Percentiles rank a stretch among this genome's conserved stretches.
These are phyloP conservation scores for Sugiyamaella americana DNA, from an alignment of 805 yeast species.

Conservation along the genomic window DNA sequence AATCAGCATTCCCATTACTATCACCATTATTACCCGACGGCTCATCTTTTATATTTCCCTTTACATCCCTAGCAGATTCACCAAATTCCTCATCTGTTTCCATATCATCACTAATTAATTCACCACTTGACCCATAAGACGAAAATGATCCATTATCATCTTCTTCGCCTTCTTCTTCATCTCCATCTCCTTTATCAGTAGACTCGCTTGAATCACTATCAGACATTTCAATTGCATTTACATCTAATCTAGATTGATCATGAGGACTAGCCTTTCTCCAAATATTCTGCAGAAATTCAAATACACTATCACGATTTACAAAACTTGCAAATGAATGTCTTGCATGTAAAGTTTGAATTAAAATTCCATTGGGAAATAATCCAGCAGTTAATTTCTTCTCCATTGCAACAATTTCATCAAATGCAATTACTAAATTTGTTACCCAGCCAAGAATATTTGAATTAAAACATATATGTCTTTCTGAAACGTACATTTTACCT, in stretches of 20 bases:
- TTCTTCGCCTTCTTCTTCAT: constrained; percentile 18
- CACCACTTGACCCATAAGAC: constrained; percentile 13
- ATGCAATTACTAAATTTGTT: constrained; percentile 66
- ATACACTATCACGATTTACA: constrained; percentile 70
- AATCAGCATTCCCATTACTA: constrained; percentile 7
- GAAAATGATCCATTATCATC: constrained; percentile 15
- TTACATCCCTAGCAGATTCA: constrained; percentile 19
- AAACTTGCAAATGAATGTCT: constrained; percentile 84
- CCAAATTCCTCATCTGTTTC: constrained; percentile 33
- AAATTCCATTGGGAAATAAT: constrained; percentile 83
- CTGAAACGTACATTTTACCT: constrained; percentile 79
- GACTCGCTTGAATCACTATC: constrained; percentile 12
- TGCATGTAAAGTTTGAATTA: constrained; percentile 54
- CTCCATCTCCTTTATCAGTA: constrained; percentile 26
- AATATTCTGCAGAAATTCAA: constrained; percentile 58
- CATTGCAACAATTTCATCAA: constrained; percentile 61
- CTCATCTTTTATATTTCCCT: constrained; percentile 1
- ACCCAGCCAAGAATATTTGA: constrained; percentile 89
- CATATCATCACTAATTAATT: constrained; percentile 21
- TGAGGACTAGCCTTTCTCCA: constrained; percentile 47
- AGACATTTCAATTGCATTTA: constrained; percentile 6
- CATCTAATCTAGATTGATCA: constrained; percentile 18
- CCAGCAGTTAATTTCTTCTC: constrained; percentile 86
- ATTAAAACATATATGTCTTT: constrained; percentile 74
- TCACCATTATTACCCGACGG: constrained; percentile 1